Percentiles rank a stretch among this genome's conserved stretches.
Conservation (phyloP, 352 stramenopile species). For the Phytopythium aichiense region DNA sequence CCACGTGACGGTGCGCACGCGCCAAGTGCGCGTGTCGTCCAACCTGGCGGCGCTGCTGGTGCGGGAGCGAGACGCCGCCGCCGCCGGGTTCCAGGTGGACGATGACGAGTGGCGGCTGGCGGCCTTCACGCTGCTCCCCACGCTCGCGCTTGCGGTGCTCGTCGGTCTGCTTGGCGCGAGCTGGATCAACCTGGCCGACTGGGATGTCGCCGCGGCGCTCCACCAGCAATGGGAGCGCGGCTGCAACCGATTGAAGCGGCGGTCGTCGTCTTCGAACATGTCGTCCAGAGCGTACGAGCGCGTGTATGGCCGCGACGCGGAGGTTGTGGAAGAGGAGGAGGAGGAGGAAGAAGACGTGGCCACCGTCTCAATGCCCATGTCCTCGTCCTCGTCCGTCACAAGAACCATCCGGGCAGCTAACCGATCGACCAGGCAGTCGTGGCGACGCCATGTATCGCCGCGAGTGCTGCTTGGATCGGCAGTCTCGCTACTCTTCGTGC, state of each 20-base stretch:
- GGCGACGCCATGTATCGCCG: constrained; percentile 18
- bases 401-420: neutral
- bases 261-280: constrained; percentile 5
- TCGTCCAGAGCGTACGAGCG: constrained; percentile 13
- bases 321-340: constrained; percentile 9
- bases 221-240: constrained; percentile 14
- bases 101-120: constrained; percentile 35
- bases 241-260: constrained; percentile 2
- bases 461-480: constrained; percentile 13
- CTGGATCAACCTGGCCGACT: constrained; percentile 56
- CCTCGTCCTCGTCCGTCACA: constrained; percentile 2
- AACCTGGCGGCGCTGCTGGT: constrained; percentile 46
- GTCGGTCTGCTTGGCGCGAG: constrained; percentile 32
- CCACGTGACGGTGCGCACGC: constrained; percentile 45
- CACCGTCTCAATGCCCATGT: constrained; percentile 16
- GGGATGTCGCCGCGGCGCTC: constrained; percentile 34
- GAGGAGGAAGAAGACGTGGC: constrained; percentile 9
- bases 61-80: constrained; percentile 32
- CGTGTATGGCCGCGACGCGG: constrained; percentile 11
- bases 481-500: constrained; percentile 14
- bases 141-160: constrained; percentile 23
- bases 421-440: constrained; percentile 7
- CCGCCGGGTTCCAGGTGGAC: constrained; percentile 37
- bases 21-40: constrained; percentile 47
- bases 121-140: constrained; percentile 27